phyloP scores from a whole-genome alignment of 2,329 filamentous ascomycete species.

The Pezicula carpinea region DNA sequence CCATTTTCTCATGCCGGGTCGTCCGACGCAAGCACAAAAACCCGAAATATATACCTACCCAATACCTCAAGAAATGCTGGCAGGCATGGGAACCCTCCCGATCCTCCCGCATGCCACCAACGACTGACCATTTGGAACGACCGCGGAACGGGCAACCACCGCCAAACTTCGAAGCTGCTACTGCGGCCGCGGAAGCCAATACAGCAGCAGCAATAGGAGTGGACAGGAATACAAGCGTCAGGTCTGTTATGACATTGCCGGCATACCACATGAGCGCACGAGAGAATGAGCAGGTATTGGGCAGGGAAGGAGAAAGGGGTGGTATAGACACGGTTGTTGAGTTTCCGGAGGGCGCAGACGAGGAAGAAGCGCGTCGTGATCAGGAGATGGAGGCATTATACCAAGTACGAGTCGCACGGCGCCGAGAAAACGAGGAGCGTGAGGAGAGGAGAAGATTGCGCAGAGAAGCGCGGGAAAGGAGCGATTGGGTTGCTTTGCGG shows the following conservation, averaged over 20 bases:
- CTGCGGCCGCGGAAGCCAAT: not conserved
- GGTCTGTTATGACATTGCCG: conserved; percentile 92
- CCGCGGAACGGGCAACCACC: conserved; percentile 11
- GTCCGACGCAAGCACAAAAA: conserved; percentile 35
- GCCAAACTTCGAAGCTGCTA: not conserved
- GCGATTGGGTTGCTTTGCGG: conserved; percentile 66
- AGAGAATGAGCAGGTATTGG: conserved; percentile 77
- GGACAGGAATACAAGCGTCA: conserved; percentile 78
- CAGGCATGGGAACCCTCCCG: conserved; percentile 35
- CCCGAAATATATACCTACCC: conserved; percentile 43
- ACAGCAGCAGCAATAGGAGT: conserved; percentile 38
- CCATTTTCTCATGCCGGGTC: conserved; percentile 20
- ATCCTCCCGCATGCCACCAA: conserved; percentile 16
- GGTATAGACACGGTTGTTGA: conserved; percentile 91
- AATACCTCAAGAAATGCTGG: conserved; percentile 44
- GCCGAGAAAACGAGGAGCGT: conserved; percentile 70
- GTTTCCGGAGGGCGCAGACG: conserved; percentile 72
- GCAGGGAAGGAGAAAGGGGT: conserved; percentile 82
- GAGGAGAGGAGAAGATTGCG: conserved; percentile 69
- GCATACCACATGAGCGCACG: conserved; percentile 71
- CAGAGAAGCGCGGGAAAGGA: conserved; percentile 65
- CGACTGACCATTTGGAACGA: conserved; percentile 30
- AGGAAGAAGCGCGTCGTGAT: conserved; percentile 73
- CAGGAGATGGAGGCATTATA: conserved; percentile 91
- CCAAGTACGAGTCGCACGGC: conserved; percentile 76